Evolutionary conservation across 495 filamentous ascomycete species (phyloP).

Genomic region (Xylaria intraflava): DNA sequence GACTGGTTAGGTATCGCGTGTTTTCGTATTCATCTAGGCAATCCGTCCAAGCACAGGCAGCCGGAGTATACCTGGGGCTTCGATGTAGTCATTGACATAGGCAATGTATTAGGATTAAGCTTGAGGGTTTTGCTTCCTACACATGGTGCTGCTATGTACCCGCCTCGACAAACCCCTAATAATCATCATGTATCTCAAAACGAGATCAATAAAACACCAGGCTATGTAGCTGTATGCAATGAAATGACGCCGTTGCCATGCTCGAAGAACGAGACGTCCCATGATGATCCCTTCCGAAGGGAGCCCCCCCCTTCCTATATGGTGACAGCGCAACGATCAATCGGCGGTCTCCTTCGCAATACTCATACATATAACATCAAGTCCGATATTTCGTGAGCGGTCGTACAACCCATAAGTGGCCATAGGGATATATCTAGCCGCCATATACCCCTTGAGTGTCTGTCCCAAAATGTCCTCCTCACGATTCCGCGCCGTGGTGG

Average conservation of each 20-base stretch:
- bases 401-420: neutral
- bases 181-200: conserved; percentile 1
- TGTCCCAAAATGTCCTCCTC: neutral
- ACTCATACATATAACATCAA: neutral
- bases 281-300: neutral
- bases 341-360: neutral
- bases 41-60: neutral
- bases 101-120: conserved; percentile 8
- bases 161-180: neutral
- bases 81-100: neutral
- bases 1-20: neutral
- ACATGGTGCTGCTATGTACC: neutral
- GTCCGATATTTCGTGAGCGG: neutral
- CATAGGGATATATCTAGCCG: neutral
- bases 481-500: neutral
- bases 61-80: neutral
- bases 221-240: neutral
- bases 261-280: neutral
- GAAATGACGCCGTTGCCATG: neutral
- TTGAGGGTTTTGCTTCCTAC: neutral
- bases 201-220: neutral
- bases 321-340: neutral
- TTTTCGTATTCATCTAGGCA: neutral
- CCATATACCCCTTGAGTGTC: too few species aligned
- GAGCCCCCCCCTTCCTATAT: neutral